Evolutionary conservation across 139 green algal genomes (phyloP), one percentile per base, ranked within the genome.

Genomic region (Tetraselmis chui): DNA sequence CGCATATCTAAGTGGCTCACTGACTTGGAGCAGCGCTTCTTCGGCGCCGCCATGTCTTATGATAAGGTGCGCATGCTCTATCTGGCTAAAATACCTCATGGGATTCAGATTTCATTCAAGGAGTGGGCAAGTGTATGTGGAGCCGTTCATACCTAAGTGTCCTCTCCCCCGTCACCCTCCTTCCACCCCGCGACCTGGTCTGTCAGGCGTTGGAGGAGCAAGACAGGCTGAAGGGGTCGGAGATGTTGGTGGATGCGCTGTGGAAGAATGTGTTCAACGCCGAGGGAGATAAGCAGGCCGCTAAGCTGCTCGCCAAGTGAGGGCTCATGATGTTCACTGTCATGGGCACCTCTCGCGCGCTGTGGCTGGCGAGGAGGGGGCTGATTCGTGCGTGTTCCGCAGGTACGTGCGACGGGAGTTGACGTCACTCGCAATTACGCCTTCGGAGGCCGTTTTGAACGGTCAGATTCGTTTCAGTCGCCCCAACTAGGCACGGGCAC

Each of bases 11-110:
- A 92, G 77, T 84, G 84, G 59, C 85, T 93, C 28, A 86, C 80
- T 1, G 90, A 93, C 59, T 80, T 93, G 32, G 90, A 93, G 79
- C 84, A 88, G 78, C 87, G 87, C 79, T 93, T 93, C 76, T 93
- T 92, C 31, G 90, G 90, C 32, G 87, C 81, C 83, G 83, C 85
- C 80, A 82, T 88, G 75, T 83, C 90, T 0, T 93, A 92, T 32
- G 90, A 93, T 31, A 87, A 89, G 31, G 89, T 88, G 1, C 45
- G 45, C 45, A 67, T 67, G 45, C 45, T 67, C n/a, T n/a, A n/a
- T n/a, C n/a, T n/a, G n/a, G n/a, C n/a, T n/a, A n/a, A n/a, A n/a
- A n/a, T n/a, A n/a, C n/a, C n/a, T n/a, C n/a, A n/a, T n/a, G n/a
- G n/a, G n/a, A n/a, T n/a, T n/a, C n/a, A n/a, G n/a, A n/a, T 67